phyloP scores from a whole-genome alignment of 1,284 basidiomycete species.

The Cryptococcus neoformans region DNA sequence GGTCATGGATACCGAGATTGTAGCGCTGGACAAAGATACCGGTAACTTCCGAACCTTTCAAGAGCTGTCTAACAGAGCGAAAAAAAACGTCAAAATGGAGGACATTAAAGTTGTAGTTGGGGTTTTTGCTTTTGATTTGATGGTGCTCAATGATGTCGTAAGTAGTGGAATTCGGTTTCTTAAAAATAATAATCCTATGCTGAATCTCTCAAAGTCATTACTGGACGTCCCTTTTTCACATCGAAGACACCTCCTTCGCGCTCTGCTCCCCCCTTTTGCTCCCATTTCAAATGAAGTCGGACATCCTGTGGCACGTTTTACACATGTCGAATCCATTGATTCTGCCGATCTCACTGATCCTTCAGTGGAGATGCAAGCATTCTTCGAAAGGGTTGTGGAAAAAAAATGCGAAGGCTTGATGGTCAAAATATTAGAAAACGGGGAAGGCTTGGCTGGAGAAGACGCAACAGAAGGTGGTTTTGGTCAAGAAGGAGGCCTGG shows the following conservation, averaged over 20 bases:
- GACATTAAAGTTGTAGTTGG: constrained; percentile 96
- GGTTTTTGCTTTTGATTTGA: constrained; percentile 91
- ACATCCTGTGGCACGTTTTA: constrained; percentile 61
- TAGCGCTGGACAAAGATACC: constrained; percentile 85
- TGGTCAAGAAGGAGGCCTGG: constrained; percentile 23
- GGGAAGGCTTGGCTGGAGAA: constrained; percentile 37
- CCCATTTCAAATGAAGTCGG: constrained; percentile 54
- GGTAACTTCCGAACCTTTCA: constrained; percentile 93
- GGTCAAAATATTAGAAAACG: constrained; percentile 70
- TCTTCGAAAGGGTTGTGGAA: constrained; percentile 76
- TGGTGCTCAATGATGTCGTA: constrained; percentile 92
- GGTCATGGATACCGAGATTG: constrained; percentile 93
- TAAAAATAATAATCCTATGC: neutral
- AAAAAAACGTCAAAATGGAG: constrained; percentile 95
- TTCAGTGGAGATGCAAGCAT: constrained; percentile 64
- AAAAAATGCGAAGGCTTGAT: constrained; percentile 88
- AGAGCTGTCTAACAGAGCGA: constrained; percentile 89
- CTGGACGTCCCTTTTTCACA: constrained; percentile 69
- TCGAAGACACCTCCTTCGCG: constrained; percentile 64
- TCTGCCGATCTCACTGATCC: constrained; percentile 50
- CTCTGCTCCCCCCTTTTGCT: constrained; percentile 53
- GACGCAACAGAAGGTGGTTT: constrained; percentile 36
- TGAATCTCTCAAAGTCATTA: constrained; percentile 56
- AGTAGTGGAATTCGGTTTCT: constrained; percentile 23
- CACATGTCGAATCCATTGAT: constrained; percentile 74